phyloP scores from a whole-genome alignment of 352 stramenopile species.

The Pythium rhizo-oryzae region DNA sequence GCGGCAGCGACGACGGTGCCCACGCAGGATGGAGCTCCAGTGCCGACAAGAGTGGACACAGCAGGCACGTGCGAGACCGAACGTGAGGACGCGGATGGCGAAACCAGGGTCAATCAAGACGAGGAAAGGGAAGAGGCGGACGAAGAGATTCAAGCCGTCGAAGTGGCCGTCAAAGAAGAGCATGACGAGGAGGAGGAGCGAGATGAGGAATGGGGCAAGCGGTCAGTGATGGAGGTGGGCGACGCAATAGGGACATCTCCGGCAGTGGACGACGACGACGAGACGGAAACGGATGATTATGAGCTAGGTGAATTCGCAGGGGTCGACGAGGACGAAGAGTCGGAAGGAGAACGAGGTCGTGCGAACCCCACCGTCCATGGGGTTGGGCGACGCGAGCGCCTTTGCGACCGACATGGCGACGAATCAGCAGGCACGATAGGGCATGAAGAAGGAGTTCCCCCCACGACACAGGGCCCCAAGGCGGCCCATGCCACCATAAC shows the following conservation, averaged over 20 bases:
- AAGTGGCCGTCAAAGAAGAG: background rate
- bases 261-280: background rate
- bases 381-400: too few species aligned
- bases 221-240: too few species aligned
- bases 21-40: too few species aligned
- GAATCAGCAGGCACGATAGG: too few species aligned
- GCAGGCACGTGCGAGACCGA: background rate
- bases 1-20: too few species aligned
- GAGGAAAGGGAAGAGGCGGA: background rate
- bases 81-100: too few species aligned
- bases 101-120: background rate
- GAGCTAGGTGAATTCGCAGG: background rate
- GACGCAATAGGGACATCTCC: too few species aligned
- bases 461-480: too few species aligned
- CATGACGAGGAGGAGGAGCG: background rate
- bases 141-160: background rate
- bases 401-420: too few species aligned
- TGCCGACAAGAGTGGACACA: background rate
- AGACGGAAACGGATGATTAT: background rate
- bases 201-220: background rate
- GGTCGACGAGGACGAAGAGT: background rate
- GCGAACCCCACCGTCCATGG: too few species aligned
- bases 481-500: too few species aligned
- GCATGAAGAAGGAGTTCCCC: too few species aligned
- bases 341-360: background rate